Evolutionary conservation across 2,329 filamentous ascomycete genomes (phyloP).

Genomic region (Sodiomyces alkalinus): DNA sequence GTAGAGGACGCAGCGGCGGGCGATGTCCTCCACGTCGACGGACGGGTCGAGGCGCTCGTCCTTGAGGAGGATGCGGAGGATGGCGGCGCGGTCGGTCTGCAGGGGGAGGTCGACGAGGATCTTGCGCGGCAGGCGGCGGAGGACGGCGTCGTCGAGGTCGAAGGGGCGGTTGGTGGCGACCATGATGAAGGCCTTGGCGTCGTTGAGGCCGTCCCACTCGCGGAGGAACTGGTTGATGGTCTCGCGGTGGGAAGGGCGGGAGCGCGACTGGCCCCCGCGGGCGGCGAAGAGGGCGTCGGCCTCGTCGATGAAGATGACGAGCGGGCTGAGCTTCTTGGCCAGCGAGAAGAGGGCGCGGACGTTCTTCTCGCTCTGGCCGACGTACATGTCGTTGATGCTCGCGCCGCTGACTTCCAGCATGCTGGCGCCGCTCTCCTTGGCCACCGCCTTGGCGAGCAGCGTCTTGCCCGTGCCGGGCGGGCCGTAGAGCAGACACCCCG

Average conservation of each 20-base stretch:
- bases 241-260: conserved; percentile 62
- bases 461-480: conserved; percentile 72
- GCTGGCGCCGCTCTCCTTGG: conserved; percentile 52
- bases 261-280: conserved; percentile 48
- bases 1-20: conserved; percentile 57
- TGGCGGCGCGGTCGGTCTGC: conserved; percentile 48
- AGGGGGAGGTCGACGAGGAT: conserved; percentile 61
- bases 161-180: conserved; percentile 93
- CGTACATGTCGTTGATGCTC: conserved; percentile 90
- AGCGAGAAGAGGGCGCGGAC: conserved; percentile 82
- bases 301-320: conserved; percentile 94
- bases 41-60: conserved; percentile 46
- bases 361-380: conserved; percentile 93
- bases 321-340: conserved; percentile 79
- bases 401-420: conserved; percentile 83
- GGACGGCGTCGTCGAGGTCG: conserved; percentile 78
- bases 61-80: conserved; percentile 56
- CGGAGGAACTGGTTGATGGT: conserved; percentile 93
- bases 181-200: conserved; percentile 87
- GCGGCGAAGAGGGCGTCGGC: conserved; percentile 84
- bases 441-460: conserved; percentile 52
- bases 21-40: conserved; percentile 47
- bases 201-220: conserved; percentile 86
- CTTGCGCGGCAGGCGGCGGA: conserved; percentile 59
- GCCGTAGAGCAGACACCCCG: conserved; percentile 76